phyloP scores from a whole-genome alignment of 371 early-diverging fungal species.

The Dipsacomyces acuminosporus region DNA sequence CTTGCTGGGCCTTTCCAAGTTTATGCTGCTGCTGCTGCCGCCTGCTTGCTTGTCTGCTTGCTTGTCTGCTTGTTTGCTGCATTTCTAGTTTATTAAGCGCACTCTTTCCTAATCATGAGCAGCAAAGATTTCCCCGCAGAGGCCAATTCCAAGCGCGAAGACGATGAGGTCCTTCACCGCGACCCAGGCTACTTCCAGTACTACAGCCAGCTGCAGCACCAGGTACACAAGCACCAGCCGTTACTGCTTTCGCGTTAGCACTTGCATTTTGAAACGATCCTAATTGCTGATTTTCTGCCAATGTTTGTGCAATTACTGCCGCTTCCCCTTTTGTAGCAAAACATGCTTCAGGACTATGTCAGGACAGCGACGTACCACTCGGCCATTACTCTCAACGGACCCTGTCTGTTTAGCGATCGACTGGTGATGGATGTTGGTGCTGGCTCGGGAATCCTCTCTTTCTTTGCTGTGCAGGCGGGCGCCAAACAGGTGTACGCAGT shows the following conservation, averaged over 20 bases:
- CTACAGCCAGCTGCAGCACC: slow-evolving; percentile 94
- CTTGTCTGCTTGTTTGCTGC: too few relatives aligned
- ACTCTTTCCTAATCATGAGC: too few relatives aligned
- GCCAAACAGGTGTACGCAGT: slow-evolving; percentile 89
- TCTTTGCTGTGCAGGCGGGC: slow-evolving; percentile 90
- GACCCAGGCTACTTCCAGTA: slow-evolving; percentile 88
- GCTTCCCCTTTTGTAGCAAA: slow-evolving; percentile 60
- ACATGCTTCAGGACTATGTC: slow-evolving; percentile 94
- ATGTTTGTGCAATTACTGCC: too few relatives aligned
- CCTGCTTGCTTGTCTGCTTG: too few relatives aligned
- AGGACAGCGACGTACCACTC: slow-evolving; percentile 92
- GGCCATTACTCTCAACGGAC: slow-evolving; percentile 77
- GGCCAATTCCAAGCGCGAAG: slow-evolving; percentile 23
- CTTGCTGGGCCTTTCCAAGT: too few relatives aligned
- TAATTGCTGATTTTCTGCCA: too few relatives aligned
- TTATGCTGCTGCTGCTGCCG: too few relatives aligned
- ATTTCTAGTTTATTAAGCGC: not conserved
- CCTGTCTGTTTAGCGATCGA: slow-evolving; percentile 68
- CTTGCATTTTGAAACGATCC: too few relatives aligned
- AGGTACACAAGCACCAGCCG: slow-evolving; percentile 53
- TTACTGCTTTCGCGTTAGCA: too few relatives aligned
- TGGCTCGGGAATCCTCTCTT: slow-evolving; percentile 91
- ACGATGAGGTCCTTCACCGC: slow-evolving; percentile 48
- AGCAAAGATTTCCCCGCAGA: too few relatives aligned
- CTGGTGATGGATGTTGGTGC: slow-evolving; percentile 95